A percentile compares a stretch with the other conserved stretches of the same genome.
Conservation (phyloP, 2,329 filamentous ascomycete species). For the Clonostachys rosea region DNA sequence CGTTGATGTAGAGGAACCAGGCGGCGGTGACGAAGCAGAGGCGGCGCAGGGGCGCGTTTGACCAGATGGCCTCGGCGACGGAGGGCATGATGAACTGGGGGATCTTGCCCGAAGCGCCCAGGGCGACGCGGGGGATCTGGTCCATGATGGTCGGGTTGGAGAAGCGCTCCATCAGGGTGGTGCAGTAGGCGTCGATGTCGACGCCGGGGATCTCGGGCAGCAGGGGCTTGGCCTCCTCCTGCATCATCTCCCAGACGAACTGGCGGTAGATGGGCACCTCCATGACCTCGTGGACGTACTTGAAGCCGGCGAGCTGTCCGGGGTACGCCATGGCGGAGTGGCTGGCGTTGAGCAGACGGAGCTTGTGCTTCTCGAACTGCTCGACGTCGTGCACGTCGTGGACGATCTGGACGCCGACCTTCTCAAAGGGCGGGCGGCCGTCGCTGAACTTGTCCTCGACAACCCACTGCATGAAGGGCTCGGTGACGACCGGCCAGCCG, state of each 20-base stretch:
- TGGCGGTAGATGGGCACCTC: constrained; percentile 38
- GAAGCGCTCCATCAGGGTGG: constrained; percentile 48
- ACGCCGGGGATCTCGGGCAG: constrained; percentile 44
- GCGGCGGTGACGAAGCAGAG: constrained; percentile 40
- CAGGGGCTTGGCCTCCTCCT: constrained; percentile 46
- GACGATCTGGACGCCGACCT: constrained; percentile 47
- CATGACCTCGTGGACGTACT: constrained; percentile 51
- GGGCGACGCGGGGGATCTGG: constrained; percentile 44
- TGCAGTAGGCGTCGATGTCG: constrained; percentile 45
- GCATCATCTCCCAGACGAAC: constrained; percentile 50
- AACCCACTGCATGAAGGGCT: constrained; percentile 53
- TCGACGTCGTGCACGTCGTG: constrained; percentile 45
- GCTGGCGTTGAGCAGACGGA: constrained; percentile 47
- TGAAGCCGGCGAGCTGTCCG: constrained; percentile 44
- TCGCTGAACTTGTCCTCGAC: constrained; percentile 47
- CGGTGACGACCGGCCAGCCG: constrained; percentile 47
- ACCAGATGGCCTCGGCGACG: constrained; percentile 40
- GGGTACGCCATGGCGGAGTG: constrained; percentile 48
- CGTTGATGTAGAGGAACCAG: constrained; percentile 47
- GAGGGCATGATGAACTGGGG: constrained; percentile 46
- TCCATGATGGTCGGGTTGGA: constrained; percentile 53
- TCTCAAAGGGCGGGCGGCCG: constrained; percentile 45
- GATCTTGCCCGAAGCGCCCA: constrained; percentile 49
- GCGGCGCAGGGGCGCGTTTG: constrained; percentile 35
- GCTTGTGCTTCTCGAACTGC: constrained; percentile 52